Evolutionary conservation across 1,284 basidiomycete species (phyloP), one percentile per base, ranked within the genome.

Genomic region (Papiliotrema fonsecae): DNA sequence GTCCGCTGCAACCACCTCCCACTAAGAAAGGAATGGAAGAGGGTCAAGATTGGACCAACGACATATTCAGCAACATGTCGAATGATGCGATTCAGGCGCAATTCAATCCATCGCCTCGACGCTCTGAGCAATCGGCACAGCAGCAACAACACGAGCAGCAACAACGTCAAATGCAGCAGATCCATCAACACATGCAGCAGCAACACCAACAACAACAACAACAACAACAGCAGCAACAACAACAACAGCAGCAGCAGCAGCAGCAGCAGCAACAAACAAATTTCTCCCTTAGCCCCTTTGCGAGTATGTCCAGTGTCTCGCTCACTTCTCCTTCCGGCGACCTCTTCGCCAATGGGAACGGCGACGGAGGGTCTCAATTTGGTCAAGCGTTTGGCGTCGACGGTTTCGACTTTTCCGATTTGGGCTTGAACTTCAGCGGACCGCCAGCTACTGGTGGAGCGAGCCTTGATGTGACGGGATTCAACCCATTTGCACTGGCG

Each of bases 401-500:
- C 42, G 49, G 47, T n/a, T 69, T 70, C 45, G 68, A 70, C 53
- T 70, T 72, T 42, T 31, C 55, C 13, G 64, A 69, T 48, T 56
- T 74, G 25, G 63, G 65, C 5, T 52, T 65, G 47, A 52, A 41
- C 21, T 45, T 55, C 27, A 31, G 37, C 22, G 22, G 24, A 45
- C 27, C 30, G 25, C 16, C 6, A 21, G 32, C 9, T 7, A 31
- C 42, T 9, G 19, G 7, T 27, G 19, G 39, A 41, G 39, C 26
- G 50, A 28, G 27, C 47, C 11, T 55, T 42, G 48, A 42, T 49
- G 19, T 55, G 47, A 55, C 43, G 27, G 45, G 51, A 7, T 74
- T 74, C 60, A 74, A 74, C 52, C 72, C 72, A 9, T 74, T 74
- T 49, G 70, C 71, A 9, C 55, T 74, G 35, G 59, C 65, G 18